Base-by-base conservation (phyloP, 192 early-diverging fungal species). In the Coemansia sp. region DNA sequence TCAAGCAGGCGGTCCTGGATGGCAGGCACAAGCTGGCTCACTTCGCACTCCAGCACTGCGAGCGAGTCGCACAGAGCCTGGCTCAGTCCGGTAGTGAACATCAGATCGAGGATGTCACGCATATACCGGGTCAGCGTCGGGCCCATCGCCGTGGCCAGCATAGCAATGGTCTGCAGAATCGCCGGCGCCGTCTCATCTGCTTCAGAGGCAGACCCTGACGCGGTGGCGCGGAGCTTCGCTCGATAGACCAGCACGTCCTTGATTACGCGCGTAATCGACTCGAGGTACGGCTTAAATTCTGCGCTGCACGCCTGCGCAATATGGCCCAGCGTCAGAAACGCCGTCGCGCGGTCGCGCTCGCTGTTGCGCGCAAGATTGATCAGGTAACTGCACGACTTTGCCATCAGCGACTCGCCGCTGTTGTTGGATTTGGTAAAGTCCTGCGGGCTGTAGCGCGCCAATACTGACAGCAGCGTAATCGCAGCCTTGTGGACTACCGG, bases 1-100 rank as follows among this genome's bases (percentile, higher is more conserved):
- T 98, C 93, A 32, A 98, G 81, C 43, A 98, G 84, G 11, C 92
- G 87, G 39, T 94, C 92, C 88, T 96, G 95, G 65, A 98, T 93
- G 27, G 86, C 87, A 12, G 84, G 83, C n/a, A 15, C 42, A 35
- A 98, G 68, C 22, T 91, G 91, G 60, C 87, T 88, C 70, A 98
- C 96, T 73, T 89, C 82, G 36, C 74, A 79, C 38, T 89, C 88
- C 40, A 98, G 77, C 35, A 93, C 89, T 10, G 85, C 84, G 59
- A 98, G 77, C 5, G 94, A 91, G 53, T 89, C 79, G 7, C 89
- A 87, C 36, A 98, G 77, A 19, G 90, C 83, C 38, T 95, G 89
- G 59, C 85, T 93, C 27, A 98, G 77, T 17, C 95, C 95, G n/a
- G 88, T 85, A 5, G 89, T 86, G 72, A 98, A 96, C 92, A 98